Evolutionary conservation across 2,329 filamentous ascomycete genomes (phyloP), one percentile per base, ranked within the genome.

Genomic region (Zasmidium cellare): DNA sequence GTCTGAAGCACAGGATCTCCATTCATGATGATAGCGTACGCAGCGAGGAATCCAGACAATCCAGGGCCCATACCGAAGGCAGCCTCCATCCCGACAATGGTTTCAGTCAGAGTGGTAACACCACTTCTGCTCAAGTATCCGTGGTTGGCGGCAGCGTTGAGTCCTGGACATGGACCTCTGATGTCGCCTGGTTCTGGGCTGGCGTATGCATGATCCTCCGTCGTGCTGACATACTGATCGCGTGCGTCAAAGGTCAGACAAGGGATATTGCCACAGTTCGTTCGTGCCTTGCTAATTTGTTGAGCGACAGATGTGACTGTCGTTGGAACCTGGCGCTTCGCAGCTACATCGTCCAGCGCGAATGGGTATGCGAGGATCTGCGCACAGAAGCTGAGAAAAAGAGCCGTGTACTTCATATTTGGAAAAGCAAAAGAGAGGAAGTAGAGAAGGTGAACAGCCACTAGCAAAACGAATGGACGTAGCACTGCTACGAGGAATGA

Each of bases 101-200:
- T 49, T 25, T 58, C 50, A 19, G 19, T 19, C 2, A 58, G n/a
- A 3, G 41, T 53, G 5, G 55, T 49, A 2, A 58, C 46, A 9
- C 55, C 55, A 23, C 41, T 53, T 3, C 55, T 23, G 41, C 38
- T 46, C 20, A 58, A 2, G 31, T 49, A 66, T 25, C 65, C 67
- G 47, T 69, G 66, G 57, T 68, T 67, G 28, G 66, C 64, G 9
- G 65, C 56, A 9, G 64, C 62, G 45, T 64, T 64, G 50, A 64
- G 45, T 38, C 47, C 53, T 16, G 58, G 55, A 41, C 58, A 60
- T 12, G 58, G 58, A 35, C 59, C 59, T 46, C 59, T 47, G 28
- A 61, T 61, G 48, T 58, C 51, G 16, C 49, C 53, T 2, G 55
- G 45, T 22, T 18, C 45, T 20, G 59, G 59, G 19, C 24, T 45